Percentiles rank a stretch among this genome's conserved stretches.
Evolutionary conservation across 441 rosid genomes (phyloP).

Genomic region (Arabidopsis lyrata): DNA sequence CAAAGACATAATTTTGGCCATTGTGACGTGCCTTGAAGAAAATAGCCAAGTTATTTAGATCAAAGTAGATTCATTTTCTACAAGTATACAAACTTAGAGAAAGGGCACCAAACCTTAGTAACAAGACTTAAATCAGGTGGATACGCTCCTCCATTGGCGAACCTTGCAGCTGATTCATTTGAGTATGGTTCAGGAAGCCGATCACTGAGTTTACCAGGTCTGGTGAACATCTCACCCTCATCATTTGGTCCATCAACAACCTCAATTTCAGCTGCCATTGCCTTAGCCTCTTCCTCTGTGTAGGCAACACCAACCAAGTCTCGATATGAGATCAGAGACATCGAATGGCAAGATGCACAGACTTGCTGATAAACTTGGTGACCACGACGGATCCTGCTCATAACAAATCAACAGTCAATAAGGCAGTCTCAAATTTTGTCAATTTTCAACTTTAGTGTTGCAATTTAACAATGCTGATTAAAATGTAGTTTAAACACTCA

Average conservation of each 20-base stretch:
- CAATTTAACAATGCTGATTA: neutral
- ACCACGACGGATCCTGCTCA: slow-evolving; percentile 95
- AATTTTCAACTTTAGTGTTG: neutral
- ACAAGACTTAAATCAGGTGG: slow-evolving; percentile 99
- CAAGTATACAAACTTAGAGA: neutral
- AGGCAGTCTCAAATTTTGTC: neutral
- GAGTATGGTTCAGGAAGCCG: slow-evolving; percentile 94
- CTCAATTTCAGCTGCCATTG: slow-evolving; percentile 99
- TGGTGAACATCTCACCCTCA: slow-evolving; percentile 98
- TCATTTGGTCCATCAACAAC: slow-evolving; percentile 99
- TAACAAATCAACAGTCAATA: slow-evolving; percentile 30
- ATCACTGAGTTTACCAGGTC: slow-evolving; percentile 99
- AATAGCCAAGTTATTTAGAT: slow-evolving; percentile 12
- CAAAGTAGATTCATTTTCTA: slow-evolving; percentile 3
- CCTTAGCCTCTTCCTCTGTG: slow-evolving; percentile 97
- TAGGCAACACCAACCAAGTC: slow-evolving; percentile 99
- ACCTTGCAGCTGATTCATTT: slow-evolving; percentile 96
- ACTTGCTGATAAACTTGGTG: slow-evolving; percentile 98
- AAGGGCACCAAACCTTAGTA: slow-evolving; percentile 71
- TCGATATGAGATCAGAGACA: slow-evolving; percentile 94
- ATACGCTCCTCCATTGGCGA: slow-evolving; percentile 99
- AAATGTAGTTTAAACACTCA: slow-evolving; percentile 51
- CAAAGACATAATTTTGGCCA: slow-evolving; percentile 96
- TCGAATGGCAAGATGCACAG: slow-evolving; percentile 99
- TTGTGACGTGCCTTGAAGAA: slow-evolving; percentile 92